Percentiles rank a stretch among this genome's conserved stretches.
Evolutionary conservation across 805 yeast species (phyloP).

Genomic region (Saturnispora quitensis): DNA sequence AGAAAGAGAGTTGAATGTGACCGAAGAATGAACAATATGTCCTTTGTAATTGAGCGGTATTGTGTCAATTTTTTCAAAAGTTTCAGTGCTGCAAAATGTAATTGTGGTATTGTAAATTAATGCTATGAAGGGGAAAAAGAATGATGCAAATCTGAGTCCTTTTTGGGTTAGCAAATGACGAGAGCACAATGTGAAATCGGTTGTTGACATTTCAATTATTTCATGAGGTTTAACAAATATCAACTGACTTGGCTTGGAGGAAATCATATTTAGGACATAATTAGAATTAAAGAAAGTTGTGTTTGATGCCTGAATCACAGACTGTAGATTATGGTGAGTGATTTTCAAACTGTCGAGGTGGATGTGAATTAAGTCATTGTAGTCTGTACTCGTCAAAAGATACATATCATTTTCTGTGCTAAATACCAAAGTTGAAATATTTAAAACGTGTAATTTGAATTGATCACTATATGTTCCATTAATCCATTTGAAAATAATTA

Average conservation of each 20-base stretch:
- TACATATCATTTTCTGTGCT: slow-evolving; percentile 2
- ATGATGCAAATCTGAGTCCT: slow-evolving; percentile 24
- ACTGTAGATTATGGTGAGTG: slow-evolving; percentile 1
- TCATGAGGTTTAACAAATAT: slow-evolving; percentile 21
- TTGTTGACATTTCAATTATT: slow-evolving; percentile 17
- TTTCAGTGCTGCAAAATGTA: slow-evolving; percentile 31
- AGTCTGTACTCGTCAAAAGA: slow-evolving; percentile 5
- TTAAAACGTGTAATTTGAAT: slow-evolving; percentile 8
- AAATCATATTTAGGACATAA: background rate
- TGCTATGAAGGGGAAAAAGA: slow-evolving; percentile 34
- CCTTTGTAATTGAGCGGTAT: slow-evolving; percentile 11
- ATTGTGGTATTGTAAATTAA: slow-evolving; percentile 24
- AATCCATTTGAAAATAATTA: slow-evolving; percentile 9
- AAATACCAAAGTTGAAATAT: slow-evolving; percentile 4
- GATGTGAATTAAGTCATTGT: slow-evolving; percentile 9
- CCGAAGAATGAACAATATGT: slow-evolving; percentile 14
- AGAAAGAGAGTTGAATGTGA: slow-evolving; percentile 22
- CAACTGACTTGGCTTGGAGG: slow-evolving; percentile 12
- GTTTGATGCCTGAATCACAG: background rate
- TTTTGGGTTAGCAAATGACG: slow-evolving; percentile 12
- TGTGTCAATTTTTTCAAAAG: slow-evolving; percentile 29
- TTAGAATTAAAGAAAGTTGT: background rate
- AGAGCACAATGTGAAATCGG: slow-evolving; percentile 3
- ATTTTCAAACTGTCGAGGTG: slow-evolving; percentile 2
- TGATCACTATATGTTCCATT: slow-evolving; percentile 8